Conservation (phyloP, 2,329 filamentous ascomycete species). For the Phyllosticta capitalensis region DNA sequence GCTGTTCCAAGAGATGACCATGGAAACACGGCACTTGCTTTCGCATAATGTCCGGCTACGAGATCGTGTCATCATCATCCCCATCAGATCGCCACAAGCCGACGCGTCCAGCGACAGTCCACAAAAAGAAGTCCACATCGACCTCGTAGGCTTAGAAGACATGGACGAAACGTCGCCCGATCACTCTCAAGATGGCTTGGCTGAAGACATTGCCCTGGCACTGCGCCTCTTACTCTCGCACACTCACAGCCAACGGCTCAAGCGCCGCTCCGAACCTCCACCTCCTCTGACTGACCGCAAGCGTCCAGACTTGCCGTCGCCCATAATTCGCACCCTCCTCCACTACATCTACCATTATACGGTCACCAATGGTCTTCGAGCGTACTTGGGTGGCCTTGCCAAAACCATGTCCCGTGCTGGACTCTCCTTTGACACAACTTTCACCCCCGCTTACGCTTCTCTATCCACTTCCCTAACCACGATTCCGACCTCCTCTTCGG, state of each 20-base stretch:
- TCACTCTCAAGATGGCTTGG: constrained; percentile 37
- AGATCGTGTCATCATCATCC: constrained; percentile 32
- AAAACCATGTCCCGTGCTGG: constrained; percentile 22
- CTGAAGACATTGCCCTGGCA: constrained; percentile 56
- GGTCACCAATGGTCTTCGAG: constrained; percentile 27
- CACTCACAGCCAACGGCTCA: constrained; percentile 66
- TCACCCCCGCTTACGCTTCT: constrained; percentile 10
- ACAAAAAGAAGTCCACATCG: constrained; percentile 54
- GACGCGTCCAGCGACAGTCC: constrained; percentile 25
- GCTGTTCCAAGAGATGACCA: constrained; percentile 78
- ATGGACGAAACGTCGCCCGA: constrained; percentile 17
- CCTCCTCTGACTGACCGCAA: constrained; percentile 44
- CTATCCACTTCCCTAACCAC: background rate
- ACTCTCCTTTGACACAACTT: constrained; percentile 19
- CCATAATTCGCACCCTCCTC: constrained; percentile 51
- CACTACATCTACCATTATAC: constrained; percentile 43
- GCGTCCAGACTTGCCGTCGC: constrained; percentile 41
- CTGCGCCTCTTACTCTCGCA: constrained; percentile 70
- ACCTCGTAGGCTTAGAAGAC: constrained; percentile 55
- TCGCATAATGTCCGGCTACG: constrained; percentile 60
- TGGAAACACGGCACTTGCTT: constrained; percentile 66
- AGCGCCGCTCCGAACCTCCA: constrained; percentile 57
- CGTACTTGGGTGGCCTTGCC: constrained; percentile 20
- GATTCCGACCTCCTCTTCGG: constrained; percentile 18
- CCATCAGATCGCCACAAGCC: constrained; percentile 14